Percentiles rank a stretch among this genome's conserved stretches.
phyloP scores from a whole-genome alignment of 2,329 filamentous ascomycete genomes.

The Calonectria fujianensis region DNA sequence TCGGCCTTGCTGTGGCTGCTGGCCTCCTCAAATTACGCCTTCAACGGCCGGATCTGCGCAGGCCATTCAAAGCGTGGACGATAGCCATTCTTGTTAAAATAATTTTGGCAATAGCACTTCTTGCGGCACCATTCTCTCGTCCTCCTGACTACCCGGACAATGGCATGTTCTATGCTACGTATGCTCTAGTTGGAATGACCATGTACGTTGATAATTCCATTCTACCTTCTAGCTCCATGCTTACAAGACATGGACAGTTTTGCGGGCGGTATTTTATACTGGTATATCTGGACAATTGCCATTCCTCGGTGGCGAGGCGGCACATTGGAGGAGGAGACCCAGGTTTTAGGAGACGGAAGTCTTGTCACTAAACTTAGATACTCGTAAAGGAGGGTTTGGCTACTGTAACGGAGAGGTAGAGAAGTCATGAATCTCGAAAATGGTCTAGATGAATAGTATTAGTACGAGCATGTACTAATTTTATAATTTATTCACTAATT shows the following conservation, averaged over 20 bases:
- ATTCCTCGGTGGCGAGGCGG: conserved; percentile 77
- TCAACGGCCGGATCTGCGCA: conserved; percentile 74
- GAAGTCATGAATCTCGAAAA: background rate
- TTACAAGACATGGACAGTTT: conserved; percentile 64
- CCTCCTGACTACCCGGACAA: conserved; percentile 67
- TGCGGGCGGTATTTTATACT: conserved; percentile 77
- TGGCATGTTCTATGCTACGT: conserved; percentile 72
- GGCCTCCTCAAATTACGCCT: conserved; percentile 78
- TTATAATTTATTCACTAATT: background rate
- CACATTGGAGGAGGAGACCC: conserved; percentile 76
- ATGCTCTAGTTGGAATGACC: conserved; percentile 71
- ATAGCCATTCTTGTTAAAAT: conserved; percentile 75
- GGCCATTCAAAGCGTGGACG: conserved; percentile 80
- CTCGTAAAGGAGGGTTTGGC: background rate
- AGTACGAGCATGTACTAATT: background rate
- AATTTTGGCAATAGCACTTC: conserved; percentile 70
- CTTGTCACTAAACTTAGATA: conserved; percentile 75
- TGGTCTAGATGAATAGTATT: background rate
- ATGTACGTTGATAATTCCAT: conserved; percentile 65
- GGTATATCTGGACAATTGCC: conserved; percentile 79
- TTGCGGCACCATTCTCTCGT: conserved; percentile 78
- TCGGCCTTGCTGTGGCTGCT: conserved; percentile 73
- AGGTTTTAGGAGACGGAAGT: conserved; percentile 79
- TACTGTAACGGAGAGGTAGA: background rate
- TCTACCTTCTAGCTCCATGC: background rate